Base-by-base conservation (phyloP, 2,329 filamentous ascomycete genomes). In the Biscogniauxia sp. region DNA sequence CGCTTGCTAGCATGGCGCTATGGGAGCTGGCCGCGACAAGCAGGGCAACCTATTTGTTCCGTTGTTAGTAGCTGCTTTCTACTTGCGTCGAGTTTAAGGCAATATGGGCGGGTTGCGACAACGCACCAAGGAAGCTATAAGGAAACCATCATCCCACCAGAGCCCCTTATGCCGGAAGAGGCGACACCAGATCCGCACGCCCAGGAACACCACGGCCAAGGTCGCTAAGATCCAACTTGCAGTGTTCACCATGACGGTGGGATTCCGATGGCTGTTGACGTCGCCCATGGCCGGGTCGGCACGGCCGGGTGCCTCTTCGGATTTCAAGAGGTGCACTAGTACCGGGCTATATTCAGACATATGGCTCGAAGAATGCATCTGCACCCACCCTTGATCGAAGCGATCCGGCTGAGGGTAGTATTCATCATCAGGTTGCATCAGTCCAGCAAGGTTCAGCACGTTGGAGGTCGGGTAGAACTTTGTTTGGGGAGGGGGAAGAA, bases 171-270 rank as follows among this genome's bases (percentile, higher is more conserved):
- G 23, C 15, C 32, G 54, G 17, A 20, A 56, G 7, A 20, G 41
- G n/a, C 58, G 23, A 26, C 50, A 54, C 49, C 51, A 56, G 15
- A 60, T 26, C 17, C 58, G 26, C 15, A 54, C 20, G 20, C 20
- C 51, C 50, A 60, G 32, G 51, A 60, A 56, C 4, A 25, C 28
- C 6, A 49, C 54, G 5, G 58, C 54, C 11, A 51, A 28, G 37
- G 6, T 19, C n/a, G 54, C 32, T 17, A 60, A n/a, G 7, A 50
- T 28, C 74, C 3, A 75, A 76, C 32, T 13, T 2, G 52, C 26
- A 5, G 32, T 32, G 17, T 58, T 54, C 7, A 50, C 28, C 50
- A 58, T n/a, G 5, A 49, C 15, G 19, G 45, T 52, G 17, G 49
- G 55, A 52, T 57, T 23, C 3, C 20, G 25, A 15, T 52, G 55